Base-by-base conservation (phyloP, 805 yeast genomes). In the Wickerhamiella vanderwaltii region DNA sequence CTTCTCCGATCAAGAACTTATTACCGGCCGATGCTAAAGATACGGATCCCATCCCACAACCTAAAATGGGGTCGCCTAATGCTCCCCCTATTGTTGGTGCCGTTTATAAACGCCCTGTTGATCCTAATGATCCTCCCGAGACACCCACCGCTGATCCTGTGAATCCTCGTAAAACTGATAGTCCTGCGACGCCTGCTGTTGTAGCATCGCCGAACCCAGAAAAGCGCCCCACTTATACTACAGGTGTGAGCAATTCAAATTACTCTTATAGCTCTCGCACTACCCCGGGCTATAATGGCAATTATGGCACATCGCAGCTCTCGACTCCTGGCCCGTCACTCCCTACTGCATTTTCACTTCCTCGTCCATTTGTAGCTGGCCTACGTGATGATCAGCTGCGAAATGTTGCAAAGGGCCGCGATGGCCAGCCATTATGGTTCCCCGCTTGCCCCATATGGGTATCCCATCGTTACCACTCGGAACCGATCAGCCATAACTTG, bases 11-110 rank as follows among this genome's bases (percentile, higher is more conserved):
- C 51, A 78, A 77, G 56, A 76, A 79, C 50, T 59, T 85, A 51
- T 67, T 91, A 44, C 83, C 88, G 5, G 70, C 79, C 1, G 77
- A 77, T 56, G 86, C 95, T 1, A 66, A 75, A 15, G 72, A 74
- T 5, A 69, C 71, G 25, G 87, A 83, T 67, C 77, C 81, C 9
- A 70, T 81, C 32, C 94, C 95, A 0, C 82, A 78, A 43, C 91
- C 96, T 2, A 71, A 77, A 2, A 77, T 76, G 52, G 88, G 91
- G 7, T 81, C 79, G 17, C 71, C 79, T 48, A 77, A 83, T 51
- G 93, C 95, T 0, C 97, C 97, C 11, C 97, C 98, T n/a, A 59
- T 86, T 23, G 75, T 82, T 26, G 98, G 98, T 22, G 91, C 83
- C 23, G 95, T 91, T 6, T 88, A 83, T 59, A 62, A 78, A 47